Base-by-base conservation (phyloP, 1,139 yeast species). In the Kodamaea plutei region DNA sequence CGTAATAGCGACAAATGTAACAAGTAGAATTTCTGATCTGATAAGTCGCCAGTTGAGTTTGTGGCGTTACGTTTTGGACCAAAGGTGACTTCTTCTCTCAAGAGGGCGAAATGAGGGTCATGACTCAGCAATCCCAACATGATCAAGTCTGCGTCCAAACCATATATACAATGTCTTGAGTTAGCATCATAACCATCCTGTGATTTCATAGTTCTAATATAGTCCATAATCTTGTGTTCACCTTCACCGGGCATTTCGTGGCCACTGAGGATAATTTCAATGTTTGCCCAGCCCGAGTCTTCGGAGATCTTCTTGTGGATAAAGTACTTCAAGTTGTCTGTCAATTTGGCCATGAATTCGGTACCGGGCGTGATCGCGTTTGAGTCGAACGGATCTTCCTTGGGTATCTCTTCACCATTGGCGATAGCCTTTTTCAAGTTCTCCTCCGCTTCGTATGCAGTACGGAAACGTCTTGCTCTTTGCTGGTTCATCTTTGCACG, bases 241-340 rank as follows among this genome's bases (percentile, higher is more conserved):
- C 99, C 99, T 69, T 93, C 98, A 42, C 99, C 99, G 3, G 99
- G 99, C n/a, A 88, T 97, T 44, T 91, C 91, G 43, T 94, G 96
- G 32, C 95, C 99, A 35, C 95, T 84, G 40, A 93, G 76, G 23
- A 93, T 75, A 35, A 93, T 79, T 44, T 88, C 76, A 42, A 87
- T 68, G 39, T 80, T 75, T 44, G 87, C 84, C 98, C 98, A 93
- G 33, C 83, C 87, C 5, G 95, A 77, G 50, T 93, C 98, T 28
- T 81, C 79, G 24, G 94, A 78, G 30, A 91, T 78, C 57, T 93
- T 93, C 54, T 85, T 87, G 45, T 89, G 91, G 35, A 89, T 82
- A 71, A 89, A 93, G 56, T 88, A 93, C 44, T 91, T 79, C 50
- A 93, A 68, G 43, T 89, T 82, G 35, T 70, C 71, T 1, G 98